Conservation (phyloP, 2,329 filamentous ascomycete species). For the Pseudogymnoascus sp. region DNA sequence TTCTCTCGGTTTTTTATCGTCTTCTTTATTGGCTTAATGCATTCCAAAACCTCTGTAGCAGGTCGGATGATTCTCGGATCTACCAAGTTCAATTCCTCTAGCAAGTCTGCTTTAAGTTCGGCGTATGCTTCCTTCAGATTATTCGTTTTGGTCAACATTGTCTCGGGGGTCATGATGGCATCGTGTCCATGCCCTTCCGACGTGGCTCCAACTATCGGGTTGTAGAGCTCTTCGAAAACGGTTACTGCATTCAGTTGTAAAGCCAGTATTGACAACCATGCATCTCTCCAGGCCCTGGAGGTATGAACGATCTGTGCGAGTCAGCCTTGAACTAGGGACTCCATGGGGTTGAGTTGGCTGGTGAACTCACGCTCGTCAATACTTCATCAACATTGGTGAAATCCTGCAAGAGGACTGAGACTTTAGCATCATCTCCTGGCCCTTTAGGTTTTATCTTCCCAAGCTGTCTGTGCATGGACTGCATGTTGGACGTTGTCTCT, state of each 20-base stretch:
- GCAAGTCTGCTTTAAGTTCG: slow-evolving; percentile 64
- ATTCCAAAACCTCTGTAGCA: slow-evolving; percentile 61
- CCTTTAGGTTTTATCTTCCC: slow-evolving; percentile 62
- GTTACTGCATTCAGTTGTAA: slow-evolving; percentile 60
- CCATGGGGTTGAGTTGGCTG: neutral
- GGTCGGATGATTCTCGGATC: slow-evolving; percentile 64
- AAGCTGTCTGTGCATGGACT: slow-evolving; percentile 67
- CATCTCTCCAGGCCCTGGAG: slow-evolving; percentile 68
- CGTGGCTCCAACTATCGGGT: slow-evolving; percentile 63
- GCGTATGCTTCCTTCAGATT: slow-evolving; percentile 60
- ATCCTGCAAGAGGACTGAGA: slow-evolving; percentile 67
- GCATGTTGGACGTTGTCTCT: slow-evolving; percentile 42
- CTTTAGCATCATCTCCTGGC: slow-evolving; percentile 68
- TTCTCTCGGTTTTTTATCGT: slow-evolving; percentile 81
- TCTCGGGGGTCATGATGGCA: slow-evolving; percentile 53
- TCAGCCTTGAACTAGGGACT: slow-evolving; percentile 11
- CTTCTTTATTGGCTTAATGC: slow-evolving; percentile 66
- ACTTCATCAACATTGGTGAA: slow-evolving; percentile 75
- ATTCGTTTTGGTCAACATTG: slow-evolving; percentile 56
- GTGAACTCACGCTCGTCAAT: slow-evolving; percentile 55
- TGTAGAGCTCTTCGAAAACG: slow-evolving; percentile 67
- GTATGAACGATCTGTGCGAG: slow-evolving; percentile 62
- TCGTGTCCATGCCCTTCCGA: slow-evolving; percentile 49
- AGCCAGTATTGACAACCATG: slow-evolving; percentile 66
- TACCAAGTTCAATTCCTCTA: slow-evolving; percentile 64